phyloP scores from a whole-genome alignment of 257 asterid genomes.

The Penstemon davidsonii region DNA sequence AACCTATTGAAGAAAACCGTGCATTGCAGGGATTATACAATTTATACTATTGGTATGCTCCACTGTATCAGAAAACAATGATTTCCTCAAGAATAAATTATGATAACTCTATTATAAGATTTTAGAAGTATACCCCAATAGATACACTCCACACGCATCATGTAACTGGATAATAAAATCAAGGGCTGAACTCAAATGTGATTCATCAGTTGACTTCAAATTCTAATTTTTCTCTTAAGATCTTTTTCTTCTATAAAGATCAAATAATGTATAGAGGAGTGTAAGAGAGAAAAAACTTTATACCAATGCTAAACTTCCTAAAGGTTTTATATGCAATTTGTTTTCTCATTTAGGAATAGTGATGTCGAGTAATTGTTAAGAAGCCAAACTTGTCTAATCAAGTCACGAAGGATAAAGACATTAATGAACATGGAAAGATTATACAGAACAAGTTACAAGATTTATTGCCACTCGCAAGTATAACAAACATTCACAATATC shows the following conservation, averaged over 20 bases:
- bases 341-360: not conserved
- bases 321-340: not conserved
- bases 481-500: constrained; percentile 7
- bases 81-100: not conserved
- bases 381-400: not conserved
- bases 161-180: not conserved
- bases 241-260: not conserved
- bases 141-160: not conserved
- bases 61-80: not conserved
- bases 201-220: not conserved
- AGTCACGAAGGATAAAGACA: not conserved
- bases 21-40: not conserved
- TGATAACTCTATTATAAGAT: not conserved
- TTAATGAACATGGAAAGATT: not conserved
- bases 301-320: not conserved
- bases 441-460: not conserved
- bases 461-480: not conserved
- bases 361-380: not conserved
- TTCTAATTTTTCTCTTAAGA: not conserved
- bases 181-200: not conserved
- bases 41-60: not conserved
- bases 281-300: not conserved
- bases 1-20: no score
- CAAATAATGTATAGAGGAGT: not conserved
- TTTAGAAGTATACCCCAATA: not conserved